A percentile compares a stretch with the other conserved stretches of the same genome.
Evolutionary conservation across 805 yeast genomes (phyloP).

Genomic region (Kodamaea sagamina): DNA sequence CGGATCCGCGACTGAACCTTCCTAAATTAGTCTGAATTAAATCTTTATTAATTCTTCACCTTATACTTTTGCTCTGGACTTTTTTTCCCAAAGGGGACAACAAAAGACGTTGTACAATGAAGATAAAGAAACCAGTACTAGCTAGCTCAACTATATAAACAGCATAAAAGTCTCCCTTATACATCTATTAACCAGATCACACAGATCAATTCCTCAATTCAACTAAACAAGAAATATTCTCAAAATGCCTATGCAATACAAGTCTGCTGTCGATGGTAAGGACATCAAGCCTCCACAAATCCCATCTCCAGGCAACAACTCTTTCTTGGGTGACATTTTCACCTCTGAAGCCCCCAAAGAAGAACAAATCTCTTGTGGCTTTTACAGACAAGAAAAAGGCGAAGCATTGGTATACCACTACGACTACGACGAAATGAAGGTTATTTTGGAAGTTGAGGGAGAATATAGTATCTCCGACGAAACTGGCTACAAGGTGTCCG

Average conservation of each 20-base stretch:
- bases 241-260: slow-evolving; percentile 57
- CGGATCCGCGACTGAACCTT: slow-evolving; percentile 1
- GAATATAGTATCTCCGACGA: slow-evolving; percentile 63
- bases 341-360: slow-evolving; percentile 62
- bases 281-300: slow-evolving; percentile 57
- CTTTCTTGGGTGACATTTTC: slow-evolving; percentile 68
- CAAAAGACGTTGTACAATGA: neutral
- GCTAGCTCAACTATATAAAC: neutral
- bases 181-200: neutral
- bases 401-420: slow-evolving; percentile 68
- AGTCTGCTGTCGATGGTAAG: slow-evolving; percentile 54
- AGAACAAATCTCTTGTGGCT: slow-evolving; percentile 64
- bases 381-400: slow-evolving; percentile 69
- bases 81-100: slow-evolving; percentile 11
- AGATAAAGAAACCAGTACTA: neutral
- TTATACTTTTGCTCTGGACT: slow-evolving; percentile 7
- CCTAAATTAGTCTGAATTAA: neutral
- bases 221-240: neutral
- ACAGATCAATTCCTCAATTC: neutral
- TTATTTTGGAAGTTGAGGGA: slow-evolving; percentile 68
- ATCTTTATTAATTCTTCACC: neutral
- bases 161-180: neutral
- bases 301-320: slow-evolving; percentile 66
- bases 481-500: slow-evolving; percentile 58
- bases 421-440: slow-evolving; percentile 59